Percentiles rank a stretch among this genome's conserved stretches.
Evolutionary conservation across 2,329 filamentous ascomycete species (phyloP).

Genomic region (Ampelomyces quisqualis): DNA sequence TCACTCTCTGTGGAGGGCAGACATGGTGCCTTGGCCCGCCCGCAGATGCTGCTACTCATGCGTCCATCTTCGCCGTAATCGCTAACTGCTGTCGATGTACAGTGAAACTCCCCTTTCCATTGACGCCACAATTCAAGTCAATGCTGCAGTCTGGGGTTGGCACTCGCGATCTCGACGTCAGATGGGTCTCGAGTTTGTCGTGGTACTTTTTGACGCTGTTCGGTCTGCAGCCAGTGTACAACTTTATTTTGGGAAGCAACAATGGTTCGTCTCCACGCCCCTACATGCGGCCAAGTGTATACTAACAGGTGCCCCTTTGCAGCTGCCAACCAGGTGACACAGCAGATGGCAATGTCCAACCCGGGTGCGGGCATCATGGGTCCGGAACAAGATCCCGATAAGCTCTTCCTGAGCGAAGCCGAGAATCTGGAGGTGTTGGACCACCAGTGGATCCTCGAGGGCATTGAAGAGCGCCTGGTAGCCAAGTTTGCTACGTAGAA

Average conservation of each 20-base stretch:
- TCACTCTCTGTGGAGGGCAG: not conserved
- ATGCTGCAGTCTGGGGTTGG: conserved; percentile 98
- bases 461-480: conserved; percentile 81
- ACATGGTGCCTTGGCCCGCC: not conserved
- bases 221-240: conserved; percentile 93
- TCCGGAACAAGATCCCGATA: conserved; percentile 90
- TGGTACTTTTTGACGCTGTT: conserved; percentile 99
- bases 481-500: conserved; percentile 43
- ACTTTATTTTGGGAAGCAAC: conserved; percentile 92
- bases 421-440: conserved; percentile 96
- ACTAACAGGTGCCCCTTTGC: conserved; percentile 30
- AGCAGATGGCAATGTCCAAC: conserved; percentile 77
- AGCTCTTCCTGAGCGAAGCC: conserved; percentile 87
- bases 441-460: conserved; percentile 87
- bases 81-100: conserved; percentile 19
- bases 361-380: conserved; percentile 79
- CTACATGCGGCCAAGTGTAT: not conserved
- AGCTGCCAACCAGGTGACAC: conserved; percentile 90
- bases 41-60: no score
- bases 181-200: conserved; percentile 97
- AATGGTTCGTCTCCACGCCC: conserved; percentile 71
- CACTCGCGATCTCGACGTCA: conserved; percentile 91
- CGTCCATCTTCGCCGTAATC: no score
- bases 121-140: conserved; percentile 98
- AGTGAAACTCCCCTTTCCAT: conserved; percentile 96